Evolutionary conservation across 345 rosid genomes (phyloP), one percentile per base, ranked within the genome.

Genomic region (Citrus sp.): DNA sequence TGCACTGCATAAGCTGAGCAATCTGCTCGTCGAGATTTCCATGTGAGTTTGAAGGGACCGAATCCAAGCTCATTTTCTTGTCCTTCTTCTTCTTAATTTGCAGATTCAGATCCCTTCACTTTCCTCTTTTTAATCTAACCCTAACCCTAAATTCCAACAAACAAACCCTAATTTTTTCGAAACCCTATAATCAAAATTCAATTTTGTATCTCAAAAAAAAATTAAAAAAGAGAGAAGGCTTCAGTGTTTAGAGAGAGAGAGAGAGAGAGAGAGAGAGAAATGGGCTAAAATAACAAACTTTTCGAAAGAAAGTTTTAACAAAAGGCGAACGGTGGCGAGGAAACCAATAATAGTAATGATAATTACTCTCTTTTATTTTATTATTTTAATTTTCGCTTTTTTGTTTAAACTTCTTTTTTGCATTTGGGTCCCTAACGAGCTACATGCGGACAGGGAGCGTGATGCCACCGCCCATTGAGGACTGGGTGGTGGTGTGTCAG

Each of bases 1-100:
- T 89, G 90, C 92, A 89, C 88, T 89, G 90, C 87, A 87, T 86
- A 55, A 89, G 89, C 85, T 87, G 90, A 49, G 74, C 38, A 82
- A 89, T 89, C 85, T 89, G 88, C 80, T 89, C 89, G 68, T 89
- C 90, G 37, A 89, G 87, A 71, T 79, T 85, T 25, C 89, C 91
- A 80, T 85, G 83, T 4, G 88, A 60, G 81, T 82, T 83, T 69
- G 91, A 59, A 72, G 82, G 82, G 67, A 77, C 81, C 73, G 86
- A 84, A 76, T 87, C 89, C 83, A 82, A 70, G 82, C 82, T 87
- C 89, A 83, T 86, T 70, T 78, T 81, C 64, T 49, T 63, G 30
- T 38, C 42, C 61, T 37, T 18, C 85, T 32, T 35, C 70, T 59
- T 58, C 70, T 34, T 4, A 59, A 42, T 49, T 66, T 51, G 61